Conservation (phyloP, 306 rosid species). For the Rosa chinensis region DNA sequence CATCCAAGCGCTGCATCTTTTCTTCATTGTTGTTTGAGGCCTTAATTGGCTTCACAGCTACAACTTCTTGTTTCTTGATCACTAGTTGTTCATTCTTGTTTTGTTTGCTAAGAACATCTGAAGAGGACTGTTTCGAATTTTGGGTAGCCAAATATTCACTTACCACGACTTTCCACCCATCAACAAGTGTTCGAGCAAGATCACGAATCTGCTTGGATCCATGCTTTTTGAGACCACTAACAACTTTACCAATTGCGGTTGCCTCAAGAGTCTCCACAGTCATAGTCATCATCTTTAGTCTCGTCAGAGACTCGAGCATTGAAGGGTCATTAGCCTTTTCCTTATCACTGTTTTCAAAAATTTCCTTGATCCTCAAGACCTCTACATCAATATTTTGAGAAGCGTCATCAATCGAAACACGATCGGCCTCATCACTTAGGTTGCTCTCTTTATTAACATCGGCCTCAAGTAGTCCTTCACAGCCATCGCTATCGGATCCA, state of each 20-base stretch:
- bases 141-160: neutral
- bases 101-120: neutral
- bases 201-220: neutral
- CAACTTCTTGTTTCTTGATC: neutral
- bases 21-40: neutral
- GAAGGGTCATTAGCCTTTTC: neutral
- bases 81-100: neutral
- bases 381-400: neutral
- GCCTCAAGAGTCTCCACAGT: conserved; percentile 3
- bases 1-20: neutral
- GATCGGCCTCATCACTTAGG: neutral
- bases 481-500: neutral
- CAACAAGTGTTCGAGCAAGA: conserved; percentile 1
- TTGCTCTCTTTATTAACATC: neutral
- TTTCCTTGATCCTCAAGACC: neutral
- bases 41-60: neutral
- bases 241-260: neutral
- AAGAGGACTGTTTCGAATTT: neutral
- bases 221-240: neutral
- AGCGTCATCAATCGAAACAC: neutral
- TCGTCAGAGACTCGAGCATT: neutral
- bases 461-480: neutral
- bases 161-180: neutral
- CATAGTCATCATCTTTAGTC: neutral
- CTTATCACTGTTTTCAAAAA: neutral